Percentiles rank a stretch among this genome's conserved stretches.
These are phyloP conservation scores for Erysimum cheiri DNA, from an alignment of 441 rosid genomes.

Conservation along the genomic window DNA sequence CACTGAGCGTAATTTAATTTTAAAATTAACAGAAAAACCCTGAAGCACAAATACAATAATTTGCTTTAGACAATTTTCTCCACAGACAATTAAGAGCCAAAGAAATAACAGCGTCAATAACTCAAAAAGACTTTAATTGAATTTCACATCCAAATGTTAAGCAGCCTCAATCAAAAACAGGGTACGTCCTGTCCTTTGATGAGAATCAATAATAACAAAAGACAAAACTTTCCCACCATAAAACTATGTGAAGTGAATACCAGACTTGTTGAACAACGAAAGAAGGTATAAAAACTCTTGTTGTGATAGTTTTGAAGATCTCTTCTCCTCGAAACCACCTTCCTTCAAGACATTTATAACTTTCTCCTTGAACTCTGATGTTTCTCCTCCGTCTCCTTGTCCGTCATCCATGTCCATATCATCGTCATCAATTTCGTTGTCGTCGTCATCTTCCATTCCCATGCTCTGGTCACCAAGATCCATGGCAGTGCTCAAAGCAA, in stretches of 20 bases:
- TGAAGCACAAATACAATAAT: too few relatives aligned
- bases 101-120: constrained; percentile 3
- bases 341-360: constrained; percentile 68
- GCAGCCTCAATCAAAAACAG: constrained; percentile 7
- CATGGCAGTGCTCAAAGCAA: constrained; percentile 33
- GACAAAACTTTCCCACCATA: constrained; percentile 12
- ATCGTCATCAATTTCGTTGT: constrained; percentile 61
- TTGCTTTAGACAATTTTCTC: background rate
- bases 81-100: background rate
- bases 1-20: too few relatives aligned
- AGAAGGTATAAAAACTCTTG: constrained; percentile 82
- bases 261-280: constrained; percentile 84
- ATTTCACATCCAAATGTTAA: background rate
- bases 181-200: constrained; percentile 5
- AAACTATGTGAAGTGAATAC: constrained; percentile 64
- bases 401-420: constrained; percentile 73
- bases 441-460: constrained; percentile 60
- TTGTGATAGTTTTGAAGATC: constrained; percentile 79
- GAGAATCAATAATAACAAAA: constrained; percentile 44
- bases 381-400: constrained; percentile 51
- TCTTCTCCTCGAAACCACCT: constrained; percentile 71
- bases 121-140: background rate
- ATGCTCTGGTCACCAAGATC: constrained; percentile 57
- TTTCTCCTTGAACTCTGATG: constrained; percentile 66
- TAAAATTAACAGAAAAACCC: too few relatives aligned